Conservation (phyloP, 2,329 filamentous ascomycete species). For the Helotiales sp. region DNA sequence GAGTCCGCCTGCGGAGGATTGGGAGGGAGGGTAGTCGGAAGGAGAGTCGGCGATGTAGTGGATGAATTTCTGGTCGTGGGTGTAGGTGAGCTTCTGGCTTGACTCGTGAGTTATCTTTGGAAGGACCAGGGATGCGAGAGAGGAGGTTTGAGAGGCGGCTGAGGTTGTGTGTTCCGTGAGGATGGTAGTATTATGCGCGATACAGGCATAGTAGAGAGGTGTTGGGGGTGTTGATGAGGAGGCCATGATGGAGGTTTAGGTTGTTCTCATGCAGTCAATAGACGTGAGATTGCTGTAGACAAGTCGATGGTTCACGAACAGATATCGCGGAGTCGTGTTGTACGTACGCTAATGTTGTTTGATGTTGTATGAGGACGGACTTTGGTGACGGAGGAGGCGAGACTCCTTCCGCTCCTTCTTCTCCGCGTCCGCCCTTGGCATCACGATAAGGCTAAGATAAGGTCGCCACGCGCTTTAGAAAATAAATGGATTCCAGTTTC, state of each 20-base stretch:
- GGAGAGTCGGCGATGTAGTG: slow-evolving; percentile 91
- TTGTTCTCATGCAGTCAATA: slow-evolving; percentile 7
- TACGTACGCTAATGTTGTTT: background rate
- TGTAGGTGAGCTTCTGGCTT: slow-evolving; percentile 90
- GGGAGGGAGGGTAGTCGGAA: slow-evolving; percentile 56
- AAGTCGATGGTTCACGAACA: background rate
- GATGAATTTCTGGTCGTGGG: slow-evolving; percentile 87
- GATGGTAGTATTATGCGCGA: slow-evolving; percentile 91
- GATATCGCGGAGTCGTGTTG: background rate
- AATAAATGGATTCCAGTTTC: background rate
- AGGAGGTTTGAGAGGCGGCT: slow-evolving; percentile 78
- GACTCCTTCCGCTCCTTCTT: background rate
- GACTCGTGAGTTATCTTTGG: slow-evolving; percentile 85
- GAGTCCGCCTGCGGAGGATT: slow-evolving; percentile 71
- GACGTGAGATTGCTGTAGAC: background rate
- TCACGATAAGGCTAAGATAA: background rate
- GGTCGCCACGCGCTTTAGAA: background rate
- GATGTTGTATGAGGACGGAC: background rate
- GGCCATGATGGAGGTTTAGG: slow-evolving; percentile 52
- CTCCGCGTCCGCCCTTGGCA: background rate
- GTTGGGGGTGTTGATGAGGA: slow-evolving; percentile 68
- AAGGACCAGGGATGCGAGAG: slow-evolving; percentile 88
- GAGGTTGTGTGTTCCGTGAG: slow-evolving; percentile 89
- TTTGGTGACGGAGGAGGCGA: background rate
- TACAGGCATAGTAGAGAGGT: slow-evolving; percentile 81